Evolutionary conservation across 176 grass and related monocot species (phyloP), one percentile per base, ranked within the genome.

Genomic region (Hyparrhenia diplandra): DNA sequence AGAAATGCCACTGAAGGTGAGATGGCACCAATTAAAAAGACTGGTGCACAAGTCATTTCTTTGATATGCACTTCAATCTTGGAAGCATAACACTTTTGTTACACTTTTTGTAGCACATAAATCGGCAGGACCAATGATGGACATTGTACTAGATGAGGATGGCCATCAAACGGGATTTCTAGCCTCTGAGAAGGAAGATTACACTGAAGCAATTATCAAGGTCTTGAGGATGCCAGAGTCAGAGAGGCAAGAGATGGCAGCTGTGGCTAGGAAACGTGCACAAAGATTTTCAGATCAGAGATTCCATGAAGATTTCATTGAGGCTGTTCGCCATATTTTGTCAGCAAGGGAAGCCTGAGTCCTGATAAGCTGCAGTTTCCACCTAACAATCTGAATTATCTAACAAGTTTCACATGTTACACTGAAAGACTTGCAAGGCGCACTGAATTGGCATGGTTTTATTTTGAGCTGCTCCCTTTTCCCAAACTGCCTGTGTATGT

Each of bases 101-200:
- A 31, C 18, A 49, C 11, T 43, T 67, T 81, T 13, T 79, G 66
- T 82, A 99, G 96, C 96, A 0, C 83, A 99, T 91, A 99, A 91
- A 80, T 99, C 96, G 1, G 90, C 90, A 25, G 92, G 96, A 9
- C 96, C 96, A 1, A 95, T 88, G 79, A 99, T 99, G 96, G 96
- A 99, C 69, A 99, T 99, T 59, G 82, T 99, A 51, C 41, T 90
- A 45, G 84, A 99, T 58, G 96, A 99, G 80, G 88, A 91, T 1
- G 80, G 88, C 8, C 90, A 74, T 46, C 68, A 76, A 71, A 99
- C 92, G 45, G 96, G 92, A 27, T 91, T 93, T 87, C 91, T 99
- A 45, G 92, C 92, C 55, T 86, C 61, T 0, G 67, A 40, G 66
- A 85, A 82, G 54, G 96, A 99, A 66, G 96, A 99, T 76, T 99